Evolutionary conservation across 1,284 basidiomycete genomes (phyloP).

Genomic region (Filobasidium uniguttulatum): DNA sequence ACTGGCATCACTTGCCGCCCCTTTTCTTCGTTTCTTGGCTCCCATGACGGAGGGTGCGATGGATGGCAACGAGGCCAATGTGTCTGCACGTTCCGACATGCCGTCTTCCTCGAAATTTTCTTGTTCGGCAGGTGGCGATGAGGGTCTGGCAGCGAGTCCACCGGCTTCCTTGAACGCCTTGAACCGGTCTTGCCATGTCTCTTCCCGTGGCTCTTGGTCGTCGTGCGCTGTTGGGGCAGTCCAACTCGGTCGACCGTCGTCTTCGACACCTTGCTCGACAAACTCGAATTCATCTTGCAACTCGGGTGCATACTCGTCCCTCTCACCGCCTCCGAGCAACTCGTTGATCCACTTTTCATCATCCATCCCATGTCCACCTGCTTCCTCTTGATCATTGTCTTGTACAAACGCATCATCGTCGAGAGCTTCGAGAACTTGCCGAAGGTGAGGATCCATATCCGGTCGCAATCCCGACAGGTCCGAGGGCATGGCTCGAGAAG

Average conservation of each 20-base stretch:
- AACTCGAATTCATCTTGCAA: conserved; percentile 49
- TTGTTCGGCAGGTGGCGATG: conserved; percentile 24
- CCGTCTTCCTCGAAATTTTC: conserved; percentile 27
- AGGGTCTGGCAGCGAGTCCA: conserved; percentile 22
- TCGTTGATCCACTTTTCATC: conserved; percentile 32
- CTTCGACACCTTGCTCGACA: conserved; percentile 45
- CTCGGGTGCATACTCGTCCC: conserved; percentile 26
- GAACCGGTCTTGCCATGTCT: conserved; percentile 61
- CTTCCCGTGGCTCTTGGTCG: conserved; percentile 17
- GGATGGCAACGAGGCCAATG: conserved; percentile 47
- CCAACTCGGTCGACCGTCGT: conserved; percentile 9
- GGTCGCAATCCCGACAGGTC: conserved; percentile 81
- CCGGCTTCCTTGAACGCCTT: conserved; percentile 51
- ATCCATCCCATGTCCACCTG: conserved; percentile 43
- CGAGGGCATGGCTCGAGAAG: conserved; percentile 56
- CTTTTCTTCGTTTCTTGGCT: conserved; percentile 56
- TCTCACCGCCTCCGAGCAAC: conserved; percentile 43
- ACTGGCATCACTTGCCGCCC: conserved; percentile 59
- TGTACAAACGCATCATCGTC: conserved; percentile 92
- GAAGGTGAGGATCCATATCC: conserved; percentile 89
- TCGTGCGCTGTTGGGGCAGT: conserved; percentile 17
- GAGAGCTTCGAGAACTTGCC: conserved; percentile 84
- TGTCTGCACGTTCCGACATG: conserved; percentile 65
- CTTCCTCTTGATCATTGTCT: conserved; percentile 37
- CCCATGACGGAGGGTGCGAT: conserved; percentile 47